A percentile compares a stretch with the other conserved stretches of the same genome.
Evolutionary conservation across 352 stramenopile genomes (phyloP).

Genomic region (Halophytophthora batemanensis): DNA sequence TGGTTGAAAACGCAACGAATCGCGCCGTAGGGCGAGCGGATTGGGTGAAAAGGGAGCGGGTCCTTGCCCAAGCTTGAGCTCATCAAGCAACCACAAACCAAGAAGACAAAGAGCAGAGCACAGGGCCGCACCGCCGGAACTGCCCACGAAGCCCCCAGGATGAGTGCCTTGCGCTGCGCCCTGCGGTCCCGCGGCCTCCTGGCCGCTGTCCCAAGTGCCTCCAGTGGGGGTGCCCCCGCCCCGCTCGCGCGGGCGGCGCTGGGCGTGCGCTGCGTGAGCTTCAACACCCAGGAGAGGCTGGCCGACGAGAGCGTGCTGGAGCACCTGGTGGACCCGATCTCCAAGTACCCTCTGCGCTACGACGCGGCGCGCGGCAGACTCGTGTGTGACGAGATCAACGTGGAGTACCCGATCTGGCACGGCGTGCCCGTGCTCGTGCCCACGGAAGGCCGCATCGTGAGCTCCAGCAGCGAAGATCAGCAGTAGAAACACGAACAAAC

Average conservation of each 20-base stretch:
- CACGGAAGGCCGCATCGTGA: constrained; percentile 66
- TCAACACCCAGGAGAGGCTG: constrained; percentile 26
- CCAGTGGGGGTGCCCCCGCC: not conserved
- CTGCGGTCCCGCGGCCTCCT: too few species aligned
- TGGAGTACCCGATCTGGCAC: constrained; percentile 81
- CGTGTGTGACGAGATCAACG: constrained; percentile 80
- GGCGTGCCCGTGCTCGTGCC: constrained; percentile 74
- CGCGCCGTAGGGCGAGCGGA: too few species aligned
- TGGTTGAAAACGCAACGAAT: constrained; percentile 22
- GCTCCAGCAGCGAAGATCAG: constrained; percentile 27
- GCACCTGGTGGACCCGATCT: constrained; percentile 83
- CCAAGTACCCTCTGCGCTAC: constrained; percentile 79
- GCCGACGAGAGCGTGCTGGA: constrained; percentile 69
- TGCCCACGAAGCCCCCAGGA: too few species aligned
- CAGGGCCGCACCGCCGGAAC: too few species aligned
- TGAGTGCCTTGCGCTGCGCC: too few species aligned
- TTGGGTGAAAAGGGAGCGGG: not conserved
- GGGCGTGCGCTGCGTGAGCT: constrained; percentile 13
- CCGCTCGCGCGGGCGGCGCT: not conserved
- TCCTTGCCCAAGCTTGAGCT: too few species aligned
- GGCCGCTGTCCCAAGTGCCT: constrained; percentile 1
- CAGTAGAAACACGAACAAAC: constrained; percentile 1
- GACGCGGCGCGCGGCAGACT: constrained; percentile 52
- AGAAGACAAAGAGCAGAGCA: too few species aligned
- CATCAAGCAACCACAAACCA: too few species aligned